phyloP scores from a whole-genome alignment of 768 basidiomycete species.

The Phanerochaete carnosa region DNA sequence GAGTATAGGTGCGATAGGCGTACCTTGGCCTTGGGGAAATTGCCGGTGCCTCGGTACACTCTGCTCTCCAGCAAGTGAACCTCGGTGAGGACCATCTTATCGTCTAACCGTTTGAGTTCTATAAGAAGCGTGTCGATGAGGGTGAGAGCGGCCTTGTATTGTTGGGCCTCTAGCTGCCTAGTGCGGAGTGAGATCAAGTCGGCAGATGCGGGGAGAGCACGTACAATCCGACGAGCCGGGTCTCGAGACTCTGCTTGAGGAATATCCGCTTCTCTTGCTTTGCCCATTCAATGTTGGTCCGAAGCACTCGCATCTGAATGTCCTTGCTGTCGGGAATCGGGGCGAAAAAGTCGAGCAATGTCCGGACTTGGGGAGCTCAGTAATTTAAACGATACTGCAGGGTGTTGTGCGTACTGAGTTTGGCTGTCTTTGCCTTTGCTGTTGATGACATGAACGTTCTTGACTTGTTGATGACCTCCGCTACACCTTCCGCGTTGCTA shows the following conservation, averaged over 20 bases:
- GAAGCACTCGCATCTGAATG: conserved; percentile 80
- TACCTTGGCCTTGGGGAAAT: conserved; percentile 88
- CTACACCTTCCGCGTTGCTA: conserved; percentile 83
- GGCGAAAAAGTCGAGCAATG: conserved; percentile 87
- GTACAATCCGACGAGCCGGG: conserved; percentile 75
- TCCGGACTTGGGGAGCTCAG: conserved; percentile 63
- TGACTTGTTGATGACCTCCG: conserved; percentile 81
- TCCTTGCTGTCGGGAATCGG: conserved; percentile 70
- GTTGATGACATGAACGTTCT: conserved; percentile 86
- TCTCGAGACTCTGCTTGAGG: conserved; percentile 91
- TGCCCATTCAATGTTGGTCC: conserved; percentile 92
- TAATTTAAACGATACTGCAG: no score
- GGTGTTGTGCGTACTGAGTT: conserved; percentile 66
- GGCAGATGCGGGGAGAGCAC: conserved; percentile 7
- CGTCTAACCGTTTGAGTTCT: conserved; percentile 90
- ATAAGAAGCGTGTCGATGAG: conserved; percentile 86
- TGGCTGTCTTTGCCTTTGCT: conserved; percentile 96
- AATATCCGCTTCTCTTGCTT: conserved; percentile 91
- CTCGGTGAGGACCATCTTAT: conserved; percentile 97
- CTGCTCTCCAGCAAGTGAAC: conserved; percentile 92
- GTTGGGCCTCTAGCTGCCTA: conserved; percentile 71
- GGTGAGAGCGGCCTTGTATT: conserved; percentile 74
- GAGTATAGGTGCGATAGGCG: conserved; percentile 11
- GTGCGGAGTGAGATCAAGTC: not conserved
- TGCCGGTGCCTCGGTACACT: conserved; percentile 86